phyloP scores from a whole-genome alignment of 1,284 basidiomycete species.

The Ganoderma multipileum region DNA sequence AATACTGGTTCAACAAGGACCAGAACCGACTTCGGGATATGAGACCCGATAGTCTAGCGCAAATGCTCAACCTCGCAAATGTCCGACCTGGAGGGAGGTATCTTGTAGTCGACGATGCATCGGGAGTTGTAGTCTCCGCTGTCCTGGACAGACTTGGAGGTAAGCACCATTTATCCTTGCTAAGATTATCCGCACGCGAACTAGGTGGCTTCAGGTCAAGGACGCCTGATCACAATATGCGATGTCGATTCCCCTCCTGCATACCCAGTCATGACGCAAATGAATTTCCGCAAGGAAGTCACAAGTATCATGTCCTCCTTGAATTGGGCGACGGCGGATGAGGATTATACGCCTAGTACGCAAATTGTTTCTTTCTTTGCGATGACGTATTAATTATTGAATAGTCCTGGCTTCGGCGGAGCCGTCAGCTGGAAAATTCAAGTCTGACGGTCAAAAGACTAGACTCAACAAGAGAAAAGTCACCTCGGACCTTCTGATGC shows the following conservation, averaged over 20 bases:
- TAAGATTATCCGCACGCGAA: neutral
- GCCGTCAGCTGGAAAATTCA: conserved; percentile 54
- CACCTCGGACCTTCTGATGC: conserved; percentile 62
- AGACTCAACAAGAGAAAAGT: conserved; percentile 78
- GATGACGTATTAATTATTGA: neutral
- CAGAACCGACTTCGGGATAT: conserved; percentile 85
- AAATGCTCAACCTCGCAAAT: conserved; percentile 86
- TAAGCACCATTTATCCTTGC: conserved; percentile 34
- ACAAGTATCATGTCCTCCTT: conserved; percentile 70
- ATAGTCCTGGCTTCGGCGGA: conserved; percentile 66
- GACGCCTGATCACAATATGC: conserved; percentile 85
- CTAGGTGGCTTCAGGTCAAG: conserved; percentile 62
- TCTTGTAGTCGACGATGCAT: conserved; percentile 91
- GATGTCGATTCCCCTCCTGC: conserved; percentile 94
- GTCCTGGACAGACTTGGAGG: conserved; percentile 89
- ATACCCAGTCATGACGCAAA: conserved; percentile 83
- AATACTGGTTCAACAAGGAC: conserved; percentile 89
- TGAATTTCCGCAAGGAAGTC: conserved; percentile 83
- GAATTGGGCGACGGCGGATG: conserved; percentile 92
- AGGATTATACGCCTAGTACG: conserved; percentile 75
- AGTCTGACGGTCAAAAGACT: conserved; percentile 73
- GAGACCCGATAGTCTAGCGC: conserved; percentile 88
- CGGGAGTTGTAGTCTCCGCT: conserved; percentile 88
- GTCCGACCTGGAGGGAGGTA: conserved; percentile 88
- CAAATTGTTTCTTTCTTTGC: conserved; percentile 9